A percentile compares a stretch with the other conserved stretches of the same genome.
Evolutionary conservation across 495 filamentous ascomycete species (phyloP).

Genomic region (Apodospora peruviana): DNA sequence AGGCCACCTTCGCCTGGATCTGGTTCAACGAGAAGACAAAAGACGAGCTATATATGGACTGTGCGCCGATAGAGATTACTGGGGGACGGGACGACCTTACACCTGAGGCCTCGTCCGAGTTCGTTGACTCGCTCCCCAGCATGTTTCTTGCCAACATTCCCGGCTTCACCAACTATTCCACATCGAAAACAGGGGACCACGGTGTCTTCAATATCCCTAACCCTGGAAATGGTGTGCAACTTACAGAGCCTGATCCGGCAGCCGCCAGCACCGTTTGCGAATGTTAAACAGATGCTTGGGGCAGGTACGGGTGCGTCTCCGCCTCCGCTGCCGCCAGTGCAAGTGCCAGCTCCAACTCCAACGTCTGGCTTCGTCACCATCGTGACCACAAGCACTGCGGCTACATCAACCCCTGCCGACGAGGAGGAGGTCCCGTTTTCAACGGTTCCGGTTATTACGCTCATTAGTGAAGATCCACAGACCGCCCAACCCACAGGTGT

Average conservation of each 20-base stretch:
- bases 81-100: conserved; percentile 25
- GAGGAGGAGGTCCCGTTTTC: not conserved
- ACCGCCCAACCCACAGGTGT: too few relatives aligned
- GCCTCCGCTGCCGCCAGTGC: too few relatives aligned
- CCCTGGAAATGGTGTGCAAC: conserved; percentile 9
- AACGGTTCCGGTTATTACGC: not conserved
- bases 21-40: conserved; percentile 52
- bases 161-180: not conserved
- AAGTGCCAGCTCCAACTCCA: not conserved
- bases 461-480: too few relatives aligned
- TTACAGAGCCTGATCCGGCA: conserved; percentile 3
- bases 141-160: conserved; percentile 54
- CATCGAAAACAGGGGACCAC: conserved; percentile 5
- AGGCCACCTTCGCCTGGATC: conserved; percentile 46
- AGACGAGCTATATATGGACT: conserved; percentile 57
- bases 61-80: conserved; percentile 42
- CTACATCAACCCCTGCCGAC: not conserved
- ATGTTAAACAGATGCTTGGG: too few relatives aligned
- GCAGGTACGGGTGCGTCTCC: too few relatives aligned
- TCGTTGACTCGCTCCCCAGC: conserved; percentile 37
- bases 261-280: too few relatives aligned
- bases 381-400: not conserved
- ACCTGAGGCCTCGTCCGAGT: conserved; percentile 2
- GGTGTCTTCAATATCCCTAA: conserved; percentile 14
- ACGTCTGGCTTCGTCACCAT: not conserved